Percentiles rank a stretch among this genome's conserved stretches.
Evolutionary conservation across 768 basidiomycete species (phyloP).

Genomic region (Boletus pseudo-olivaceus): DNA sequence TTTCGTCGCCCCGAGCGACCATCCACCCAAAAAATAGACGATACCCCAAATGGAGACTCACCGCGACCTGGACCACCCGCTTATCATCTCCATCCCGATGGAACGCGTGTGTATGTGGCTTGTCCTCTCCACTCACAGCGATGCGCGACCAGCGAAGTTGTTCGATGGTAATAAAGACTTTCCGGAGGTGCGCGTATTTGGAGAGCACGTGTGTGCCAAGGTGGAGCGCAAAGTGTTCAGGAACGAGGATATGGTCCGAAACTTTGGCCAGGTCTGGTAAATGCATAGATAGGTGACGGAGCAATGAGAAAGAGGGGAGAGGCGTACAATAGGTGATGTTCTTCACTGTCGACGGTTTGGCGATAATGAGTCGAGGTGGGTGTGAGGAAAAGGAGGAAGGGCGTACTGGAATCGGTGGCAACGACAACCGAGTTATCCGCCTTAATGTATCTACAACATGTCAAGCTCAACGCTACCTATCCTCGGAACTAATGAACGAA

Average conservation of each 20-base stretch:
- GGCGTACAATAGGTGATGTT: slow-evolving; percentile 60
- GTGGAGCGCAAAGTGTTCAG: slow-evolving; percentile 86
- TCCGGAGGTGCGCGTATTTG: slow-evolving; percentile 73
- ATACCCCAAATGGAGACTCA: slow-evolving; percentile 27
- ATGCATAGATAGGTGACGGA: no score
- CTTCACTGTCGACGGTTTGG: slow-evolving; percentile 43
- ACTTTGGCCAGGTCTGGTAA: slow-evolving; percentile 83
- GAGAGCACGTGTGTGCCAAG: slow-evolving; percentile 79
- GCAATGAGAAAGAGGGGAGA: neutral
- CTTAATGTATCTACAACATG: slow-evolving; percentile 63
- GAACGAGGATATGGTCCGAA: slow-evolving; percentile 79
- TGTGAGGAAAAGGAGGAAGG: neutral
- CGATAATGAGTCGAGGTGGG: neutral
- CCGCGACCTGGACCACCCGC: slow-evolving; percentile 58
- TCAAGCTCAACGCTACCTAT: neutral
- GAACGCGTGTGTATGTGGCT: slow-evolving; percentile 77
- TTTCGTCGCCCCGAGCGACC: slow-evolving; percentile 1
- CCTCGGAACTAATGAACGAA: neutral
- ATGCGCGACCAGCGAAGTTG: slow-evolving; percentile 86
- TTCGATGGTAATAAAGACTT: slow-evolving; percentile 68
- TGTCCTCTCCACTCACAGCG: slow-evolving; percentile 39
- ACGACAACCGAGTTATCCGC: slow-evolving; percentile 88
- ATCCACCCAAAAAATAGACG: neutral
- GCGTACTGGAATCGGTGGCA: slow-evolving; percentile 86
- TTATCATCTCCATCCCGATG: slow-evolving; percentile 90